phyloP scores from a whole-genome alignment of 805 yeast genomes.

The Osmozyma mogii region DNA sequence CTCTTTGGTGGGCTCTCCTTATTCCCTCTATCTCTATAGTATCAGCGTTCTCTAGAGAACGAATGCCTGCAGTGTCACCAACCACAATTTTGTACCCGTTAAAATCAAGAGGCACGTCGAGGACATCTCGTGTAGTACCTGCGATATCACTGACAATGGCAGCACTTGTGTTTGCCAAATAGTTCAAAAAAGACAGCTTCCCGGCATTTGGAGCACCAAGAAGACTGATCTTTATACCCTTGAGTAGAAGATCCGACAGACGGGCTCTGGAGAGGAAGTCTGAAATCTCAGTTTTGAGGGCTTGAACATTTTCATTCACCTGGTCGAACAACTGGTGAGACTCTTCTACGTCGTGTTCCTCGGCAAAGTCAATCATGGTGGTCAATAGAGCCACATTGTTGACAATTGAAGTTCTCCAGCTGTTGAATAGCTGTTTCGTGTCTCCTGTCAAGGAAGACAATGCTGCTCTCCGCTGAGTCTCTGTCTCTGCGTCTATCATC shows the following conservation, averaged over 20 bases:
- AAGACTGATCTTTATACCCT: conserved; percentile 67
- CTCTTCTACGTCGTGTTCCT: conserved; percentile 79
- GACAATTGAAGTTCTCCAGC: conserved; percentile 65
- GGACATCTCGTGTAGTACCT: conserved; percentile 88
- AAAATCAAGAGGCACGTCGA: conserved; percentile 75
- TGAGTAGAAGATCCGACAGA: conserved; percentile 53
- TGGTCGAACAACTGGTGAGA: conserved; percentile 42
- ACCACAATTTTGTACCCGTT: conserved; percentile 76
- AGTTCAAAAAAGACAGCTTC: conserved; percentile 77
- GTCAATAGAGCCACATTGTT: conserved; percentile 67
- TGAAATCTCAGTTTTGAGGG: conserved; percentile 38
- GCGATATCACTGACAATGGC: conserved; percentile 89
- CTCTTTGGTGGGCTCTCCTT: conserved; percentile 56
- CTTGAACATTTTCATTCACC: conserved; percentile 38
- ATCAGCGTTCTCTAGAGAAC: conserved; percentile 43
- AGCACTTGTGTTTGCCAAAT: conserved; percentile 68
- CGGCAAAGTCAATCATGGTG: conserved; percentile 91
- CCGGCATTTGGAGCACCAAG: conserved; percentile 97
- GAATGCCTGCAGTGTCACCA: conserved; percentile 91
- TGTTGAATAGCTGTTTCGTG: conserved; percentile 42
- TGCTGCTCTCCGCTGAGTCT: conserved; percentile 72
- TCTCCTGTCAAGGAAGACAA: conserved; percentile 66
- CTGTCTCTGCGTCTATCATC: conserved; percentile 90
- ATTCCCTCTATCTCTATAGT: conserved; percentile 76
- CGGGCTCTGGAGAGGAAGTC: conserved; percentile 39